phyloP scores from a whole-genome alignment of 148 eudicot genomes.

The Fagopyrum homotropicum region DNA sequence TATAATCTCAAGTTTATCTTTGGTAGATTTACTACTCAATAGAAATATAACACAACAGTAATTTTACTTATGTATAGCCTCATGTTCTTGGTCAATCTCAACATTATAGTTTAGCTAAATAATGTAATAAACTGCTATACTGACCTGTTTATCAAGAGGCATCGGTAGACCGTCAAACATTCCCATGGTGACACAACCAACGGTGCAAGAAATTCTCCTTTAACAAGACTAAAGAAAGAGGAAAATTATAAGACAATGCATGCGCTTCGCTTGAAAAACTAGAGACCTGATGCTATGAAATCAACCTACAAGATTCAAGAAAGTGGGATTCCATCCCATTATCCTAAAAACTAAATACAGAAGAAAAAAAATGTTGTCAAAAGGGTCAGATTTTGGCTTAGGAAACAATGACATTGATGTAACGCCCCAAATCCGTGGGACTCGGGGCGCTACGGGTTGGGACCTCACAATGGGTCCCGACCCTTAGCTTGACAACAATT shows the following conservation, averaged over 20 bases:
- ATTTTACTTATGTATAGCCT: not conserved
- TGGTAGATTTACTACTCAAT: not conserved
- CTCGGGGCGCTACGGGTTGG: too few relatives aligned
- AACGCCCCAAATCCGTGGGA: too few relatives aligned
- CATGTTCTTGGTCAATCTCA: not conserved
- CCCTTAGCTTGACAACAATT: too few relatives aligned
- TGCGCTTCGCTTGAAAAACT: not conserved
- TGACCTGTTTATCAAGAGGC: slow-evolving; percentile 74
- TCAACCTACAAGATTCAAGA: slow-evolving; percentile 1
- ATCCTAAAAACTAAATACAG: not conserved
- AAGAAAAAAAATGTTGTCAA: not conserved
- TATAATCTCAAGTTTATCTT: not conserved
- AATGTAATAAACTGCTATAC: slow-evolving; percentile 14
- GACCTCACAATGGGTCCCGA: too few relatives aligned
- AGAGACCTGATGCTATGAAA: not conserved
- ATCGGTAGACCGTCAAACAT: slow-evolving; percentile 84
- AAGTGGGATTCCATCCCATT: not conserved
- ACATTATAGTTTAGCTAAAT: not conserved
- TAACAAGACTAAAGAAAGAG: not conserved
- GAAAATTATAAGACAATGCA: not conserved
- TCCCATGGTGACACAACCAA: slow-evolving; percentile 41
- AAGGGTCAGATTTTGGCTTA: not conserved
- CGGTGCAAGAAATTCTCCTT: not conserved
- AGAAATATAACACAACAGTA: not conserved
- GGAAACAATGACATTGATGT: not conserved